Base-by-base conservation (phyloP, 768 basidiomycete genomes). In the Psilocybe cubensis region DNA sequence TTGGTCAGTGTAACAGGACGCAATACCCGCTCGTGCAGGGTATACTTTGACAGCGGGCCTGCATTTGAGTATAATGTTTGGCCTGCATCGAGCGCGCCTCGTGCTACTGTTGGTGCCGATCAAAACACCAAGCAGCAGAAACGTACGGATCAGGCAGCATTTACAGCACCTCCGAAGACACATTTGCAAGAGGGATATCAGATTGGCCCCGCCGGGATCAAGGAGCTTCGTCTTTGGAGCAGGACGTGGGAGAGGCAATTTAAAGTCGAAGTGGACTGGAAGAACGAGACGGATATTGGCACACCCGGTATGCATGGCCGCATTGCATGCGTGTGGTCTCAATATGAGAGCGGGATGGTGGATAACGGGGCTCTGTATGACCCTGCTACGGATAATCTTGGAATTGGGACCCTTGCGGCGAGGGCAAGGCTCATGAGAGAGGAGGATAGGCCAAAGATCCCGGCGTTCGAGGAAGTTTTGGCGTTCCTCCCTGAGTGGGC, bases 401-500 rank as follows among this genome's bases (percentile, higher is more conserved):
- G 17, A n/a, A 7, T 24, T 14, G 28, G 24, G 6, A 46, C 21
- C 31, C 11, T 29, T 10, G 38, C 29, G 18, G 66, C 64, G 23
- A 78, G 70, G 27, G 21, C 12, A 28, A 48, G 18, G 51, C 45
- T 28, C 50, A 35, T 43, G 41, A 31, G 18, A 52, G 41, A 28
- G 10, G 25, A 42, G 10, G 43, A 49, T 12, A 63, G 64, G 20
- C 63, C 73, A 10, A 80, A 75, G 71, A 88, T 91, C 18, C 89
- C 89, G 4, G 88, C 89, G 2, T 75, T 83, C 44, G 88, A 91
- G 66, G 89, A 92, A 66, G 79, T 83, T 24, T 65, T 89, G 6
- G 65, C 69, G 6, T 88, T 87, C 68, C 68, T 90, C 56, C 90
- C 90, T 18, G 72, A 79, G 44, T 92, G 90, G 89, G 85, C 80